phyloP scores from a whole-genome alignment of 176 grass and related monocot genomes.

The Zizania latifolia region DNA sequence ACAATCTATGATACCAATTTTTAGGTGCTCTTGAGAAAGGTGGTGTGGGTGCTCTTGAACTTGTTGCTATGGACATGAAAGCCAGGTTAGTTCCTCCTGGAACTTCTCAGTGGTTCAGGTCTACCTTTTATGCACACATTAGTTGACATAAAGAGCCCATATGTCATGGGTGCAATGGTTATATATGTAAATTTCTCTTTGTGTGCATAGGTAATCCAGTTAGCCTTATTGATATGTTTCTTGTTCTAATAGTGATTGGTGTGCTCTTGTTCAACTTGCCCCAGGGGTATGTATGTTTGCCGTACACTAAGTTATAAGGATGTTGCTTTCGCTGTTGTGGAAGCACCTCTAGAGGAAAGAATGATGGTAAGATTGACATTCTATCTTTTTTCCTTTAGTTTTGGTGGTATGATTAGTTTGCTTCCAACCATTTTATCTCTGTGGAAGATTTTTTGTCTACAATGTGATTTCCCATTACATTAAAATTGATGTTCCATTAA shows the following conservation, averaged over 20 bases:
- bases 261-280: constrained; percentile 20
- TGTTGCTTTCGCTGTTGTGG: constrained; percentile 78
- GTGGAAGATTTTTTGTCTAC: background rate
- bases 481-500: background rate
- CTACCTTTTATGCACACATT: background rate
- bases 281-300: constrained; percentile 95
- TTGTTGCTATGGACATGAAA: constrained; percentile 99
- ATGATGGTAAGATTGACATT: constrained; percentile 64
- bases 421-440: background rate
- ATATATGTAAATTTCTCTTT: constrained; percentile 5
- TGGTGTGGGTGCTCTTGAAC: constrained; percentile 95
- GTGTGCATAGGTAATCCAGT: background rate
- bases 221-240: constrained; percentile 4
- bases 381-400: background rate
- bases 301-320: constrained; percentile 92
- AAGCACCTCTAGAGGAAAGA: constrained; percentile 79
- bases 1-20: constrained; percentile 5
- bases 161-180: background rate
- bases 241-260: background rate
- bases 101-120: background rate
- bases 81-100: constrained; percentile 56
- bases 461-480: background rate
- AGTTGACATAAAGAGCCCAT: constrained; percentile 1
- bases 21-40: constrained; percentile 96
- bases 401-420: constrained; percentile 16